Conservation (phyloP, 805 yeast genomes). For the Kodamaea kaohsiungensis region DNA sequence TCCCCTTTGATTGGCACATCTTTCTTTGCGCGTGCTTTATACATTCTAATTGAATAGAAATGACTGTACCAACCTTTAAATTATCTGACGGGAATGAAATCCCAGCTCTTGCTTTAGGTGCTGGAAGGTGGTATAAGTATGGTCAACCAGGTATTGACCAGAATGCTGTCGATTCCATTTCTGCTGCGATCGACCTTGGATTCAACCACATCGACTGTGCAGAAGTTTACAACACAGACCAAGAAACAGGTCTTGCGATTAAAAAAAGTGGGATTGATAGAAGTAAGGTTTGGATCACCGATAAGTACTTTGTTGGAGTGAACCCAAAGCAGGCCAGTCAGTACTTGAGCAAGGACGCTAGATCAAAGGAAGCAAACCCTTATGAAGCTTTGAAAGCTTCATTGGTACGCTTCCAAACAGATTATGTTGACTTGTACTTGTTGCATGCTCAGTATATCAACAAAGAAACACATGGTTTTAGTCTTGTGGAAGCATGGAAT, state of each 20-base stretch:
- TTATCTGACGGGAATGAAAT: conserved; percentile 35
- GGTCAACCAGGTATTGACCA: conserved; percentile 34
- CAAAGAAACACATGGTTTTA: conserved; percentile 36
- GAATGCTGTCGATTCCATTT: conserved; percentile 21
- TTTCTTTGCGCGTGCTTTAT: too few species aligned
- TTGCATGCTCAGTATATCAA: conserved; percentile 46
- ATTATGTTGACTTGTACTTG: conserved; percentile 53
- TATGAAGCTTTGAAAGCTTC: conserved; percentile 39
- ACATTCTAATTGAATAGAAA: neutral
- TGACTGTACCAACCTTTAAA: conserved; percentile 18
- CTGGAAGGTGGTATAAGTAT: conserved; percentile 43
- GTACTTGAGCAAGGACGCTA: conserved; percentile 7
- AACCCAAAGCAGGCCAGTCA: neutral
- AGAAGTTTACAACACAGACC: conserved; percentile 58
- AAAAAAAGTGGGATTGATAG: conserved; percentile 41
- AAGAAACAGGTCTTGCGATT: conserved; percentile 55
- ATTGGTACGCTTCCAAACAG: conserved; percentile 39
- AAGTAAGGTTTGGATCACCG: conserved; percentile 55
- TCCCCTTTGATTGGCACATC: too few species aligned
- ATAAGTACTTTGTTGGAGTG: conserved; percentile 46
- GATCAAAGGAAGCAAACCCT: conserved; percentile 27
- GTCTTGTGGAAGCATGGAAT: conserved; percentile 56
- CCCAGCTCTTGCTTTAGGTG: conserved; percentile 48
- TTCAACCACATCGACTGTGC: conserved; percentile 63
- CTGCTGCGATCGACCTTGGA: conserved; percentile 48